phyloP scores from a whole-genome alignment of 2,329 filamentous ascomycete genomes.

The Sordariomycetes sp. region DNA sequence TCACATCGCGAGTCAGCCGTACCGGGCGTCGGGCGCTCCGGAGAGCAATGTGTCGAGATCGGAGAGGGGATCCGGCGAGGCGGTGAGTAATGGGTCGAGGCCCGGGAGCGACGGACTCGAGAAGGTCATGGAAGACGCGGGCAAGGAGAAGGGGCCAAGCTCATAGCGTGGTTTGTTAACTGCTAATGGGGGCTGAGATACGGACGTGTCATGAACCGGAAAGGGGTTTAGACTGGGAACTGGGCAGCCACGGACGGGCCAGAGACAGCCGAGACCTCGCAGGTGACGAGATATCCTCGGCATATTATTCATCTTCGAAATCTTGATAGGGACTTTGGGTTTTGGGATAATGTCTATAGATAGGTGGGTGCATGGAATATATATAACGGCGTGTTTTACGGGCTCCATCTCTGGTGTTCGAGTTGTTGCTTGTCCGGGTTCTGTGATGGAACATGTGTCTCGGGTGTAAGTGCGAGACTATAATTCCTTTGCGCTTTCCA shows the following conservation, averaged over 20 bases:
- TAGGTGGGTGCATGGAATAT: not conserved
- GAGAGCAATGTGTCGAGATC: not conserved
- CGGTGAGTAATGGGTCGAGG: not conserved
- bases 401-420: not conserved
- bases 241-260: no score
- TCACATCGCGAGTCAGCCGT: slow-evolving; percentile 12
- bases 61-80: slow-evolving; percentile 4
- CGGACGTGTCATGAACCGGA: no score
- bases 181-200: no score
- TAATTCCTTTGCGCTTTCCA: no score
- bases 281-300: not conserved
- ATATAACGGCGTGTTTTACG: not conserved
- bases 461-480: no score
- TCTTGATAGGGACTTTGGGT: not conserved
- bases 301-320: not conserved
- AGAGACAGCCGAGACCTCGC: not conserved
- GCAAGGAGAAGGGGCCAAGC: not conserved
- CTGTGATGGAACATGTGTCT: no score
- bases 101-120: not conserved
- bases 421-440: not conserved
- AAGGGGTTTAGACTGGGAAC: no score
- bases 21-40: slow-evolving; percentile 3
- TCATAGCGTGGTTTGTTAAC: no score
- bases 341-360: not conserved
- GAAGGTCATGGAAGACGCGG: not conserved